Evolutionary conservation across 805 yeast species (phyloP), one percentile per base, ranked within the genome.

Genomic region (Hanseniaspora valbyensis): DNA sequence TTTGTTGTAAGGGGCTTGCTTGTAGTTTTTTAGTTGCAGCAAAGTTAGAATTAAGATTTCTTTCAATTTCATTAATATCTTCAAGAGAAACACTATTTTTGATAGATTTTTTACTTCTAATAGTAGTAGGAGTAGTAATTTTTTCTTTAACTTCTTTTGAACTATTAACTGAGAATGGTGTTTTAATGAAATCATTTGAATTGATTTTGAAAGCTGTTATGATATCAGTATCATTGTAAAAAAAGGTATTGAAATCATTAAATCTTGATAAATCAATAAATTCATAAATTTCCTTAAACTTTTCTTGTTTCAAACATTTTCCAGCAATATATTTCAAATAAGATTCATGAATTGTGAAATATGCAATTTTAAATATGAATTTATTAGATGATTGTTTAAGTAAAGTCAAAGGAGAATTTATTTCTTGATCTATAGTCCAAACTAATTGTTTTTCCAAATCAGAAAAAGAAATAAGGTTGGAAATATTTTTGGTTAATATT

Each of bases 221-320:
- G 1, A 44, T 7, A n/a, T 37, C 21, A 6, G 6, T 13, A 5
- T 33, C 33, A 21, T 44, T 19, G 5, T 16, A 13, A 19, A 44
- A 44, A 12, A 29, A 13, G 10, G 42, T 28, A 16, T 37, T 36
- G 1, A 44, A 26, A 19, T 19, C 42, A 44, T 44, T 44, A 16
- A 44, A 44, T 24, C 24, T 36, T 3, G 19, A 24, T 13, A 44
- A 16, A 28, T 44, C 42, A 28, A 44, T 37, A 37, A 37, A 36
- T 18, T 44, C 49, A 28, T 44, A 44, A 4, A 44, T 37, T 36
- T 44, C 42, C 16, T 44, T 44, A 26, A 44, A 44, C 13, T 36
- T 36, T 13, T 28, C 39, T 4, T 18, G 3, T 19, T 28, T 19
- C 18, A 44, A 29, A 8, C 37, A 44, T 21, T 44, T 44, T 6